Evolutionary conservation across 2,329 filamentous ascomycete genomes (phyloP).

Genomic region (Monilinia fructicola): DNA sequence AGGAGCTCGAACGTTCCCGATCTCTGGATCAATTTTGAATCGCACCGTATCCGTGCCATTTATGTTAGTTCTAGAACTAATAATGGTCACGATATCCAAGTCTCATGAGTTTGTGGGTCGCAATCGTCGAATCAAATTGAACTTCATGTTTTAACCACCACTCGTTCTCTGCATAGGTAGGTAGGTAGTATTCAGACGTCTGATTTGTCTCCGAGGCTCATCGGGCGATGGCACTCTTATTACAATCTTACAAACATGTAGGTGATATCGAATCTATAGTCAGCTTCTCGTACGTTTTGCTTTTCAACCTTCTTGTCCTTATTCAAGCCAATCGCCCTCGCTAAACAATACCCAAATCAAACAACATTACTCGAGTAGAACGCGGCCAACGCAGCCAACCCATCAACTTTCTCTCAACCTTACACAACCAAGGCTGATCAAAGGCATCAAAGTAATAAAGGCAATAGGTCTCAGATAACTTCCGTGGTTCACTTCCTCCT

Average conservation of each 20-base stretch:
- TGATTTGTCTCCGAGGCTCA: not conserved
- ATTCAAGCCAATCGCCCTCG: not conserved
- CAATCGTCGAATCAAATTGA: not conserved
- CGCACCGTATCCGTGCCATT: not conserved
- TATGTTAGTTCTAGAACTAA: no score
- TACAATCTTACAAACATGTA: not conserved
- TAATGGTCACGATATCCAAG: not conserved
- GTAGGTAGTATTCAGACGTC: not conserved
- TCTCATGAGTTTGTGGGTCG: not conserved
- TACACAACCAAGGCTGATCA: not conserved
- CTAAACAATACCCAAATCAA: conserved; percentile 6
- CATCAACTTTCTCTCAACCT: no score
- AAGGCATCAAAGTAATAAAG: not conserved
- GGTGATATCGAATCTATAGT: not conserved
- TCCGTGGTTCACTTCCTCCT: not conserved
- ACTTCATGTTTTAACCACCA: not conserved
- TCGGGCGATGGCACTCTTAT: no score
- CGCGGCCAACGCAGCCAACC: not conserved
- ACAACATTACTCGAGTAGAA: not conserved
- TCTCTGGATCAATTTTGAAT: not conserved
- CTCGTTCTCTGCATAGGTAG: not conserved
- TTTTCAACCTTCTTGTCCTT: not conserved
- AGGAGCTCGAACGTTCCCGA: not conserved
- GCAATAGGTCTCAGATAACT: conserved; percentile 6
- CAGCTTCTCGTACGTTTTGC: not conserved